Base-by-base conservation (phyloP, 768 basidiomycete species). In the Kwoniella dendrophila region DNA sequence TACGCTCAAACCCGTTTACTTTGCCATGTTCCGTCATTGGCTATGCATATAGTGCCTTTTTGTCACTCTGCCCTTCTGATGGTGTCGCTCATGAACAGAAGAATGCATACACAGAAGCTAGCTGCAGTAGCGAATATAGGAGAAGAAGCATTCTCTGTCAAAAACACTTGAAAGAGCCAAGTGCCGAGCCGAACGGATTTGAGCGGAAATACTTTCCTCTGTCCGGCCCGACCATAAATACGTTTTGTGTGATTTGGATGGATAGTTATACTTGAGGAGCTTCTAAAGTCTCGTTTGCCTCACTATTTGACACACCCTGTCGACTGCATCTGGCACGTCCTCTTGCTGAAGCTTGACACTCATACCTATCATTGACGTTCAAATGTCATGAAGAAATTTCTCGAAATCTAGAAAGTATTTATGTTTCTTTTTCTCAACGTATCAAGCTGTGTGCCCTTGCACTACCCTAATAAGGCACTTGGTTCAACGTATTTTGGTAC, bases 161-260 rank as follows among this genome's bases (percentile, higher is more conserved):
- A 38, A 38, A 8, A 18, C 18, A 8, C 8, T 38, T 8, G 36
- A 18, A 38, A 38, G n/a, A 20, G n/a, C 41, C 49, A 24, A 33
- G 49, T n/a, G n/a, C 49, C 49, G 49, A 51, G 33, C 49, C 33
- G 49, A 26, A 33, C 49, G 49, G 49, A 33, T 51, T 33, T 51
- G 14, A 32, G 22, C 49, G 49, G 49, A 51, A 10, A 18, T 51
- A 33, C 32, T n/a, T 29, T 33, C 18, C 11, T 51, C 32, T 18
- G 18, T 34, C 49, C 49, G 49, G 32, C 16, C 49, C 49, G 49
- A 44, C 43, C n/a, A 22, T n/a, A n/a, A n/a, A 36, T 36, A 36
- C 34, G 34, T 8, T 36, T 7, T 36, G 8, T 36, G 34, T 16
- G n/a, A 36, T 16, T 36, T 36, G 34, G 34, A 36, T 36, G 34